Evolutionary conservation across 371 early-diverging fungal species (phyloP).

Genomic region (Mucor velutinosus): DNA sequence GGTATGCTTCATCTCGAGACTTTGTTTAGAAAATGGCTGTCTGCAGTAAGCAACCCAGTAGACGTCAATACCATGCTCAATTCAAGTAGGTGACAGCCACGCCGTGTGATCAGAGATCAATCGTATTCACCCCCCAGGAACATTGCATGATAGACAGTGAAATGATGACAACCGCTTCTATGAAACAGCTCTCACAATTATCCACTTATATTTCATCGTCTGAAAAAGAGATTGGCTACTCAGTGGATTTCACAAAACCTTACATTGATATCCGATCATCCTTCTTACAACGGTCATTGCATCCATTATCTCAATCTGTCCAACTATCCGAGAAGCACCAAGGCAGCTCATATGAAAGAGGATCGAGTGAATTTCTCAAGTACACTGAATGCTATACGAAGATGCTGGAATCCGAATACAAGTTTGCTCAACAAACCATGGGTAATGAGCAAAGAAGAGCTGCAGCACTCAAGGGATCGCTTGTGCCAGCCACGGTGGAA

Average conservation of each 20-base stretch:
- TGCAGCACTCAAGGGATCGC: conserved; percentile 56
- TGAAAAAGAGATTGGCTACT: conserved; percentile 61
- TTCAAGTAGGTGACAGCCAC: conserved; percentile 23
- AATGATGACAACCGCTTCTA: conserved; percentile 28
- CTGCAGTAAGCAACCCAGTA: conserved; percentile 50
- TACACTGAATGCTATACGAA: conserved; percentile 63
- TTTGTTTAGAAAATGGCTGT: conserved; percentile 57
- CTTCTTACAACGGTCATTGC: conserved; percentile 69
- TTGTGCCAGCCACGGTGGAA: conserved; percentile 60
- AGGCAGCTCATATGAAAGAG: conserved; percentile 69
- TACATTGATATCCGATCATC: conserved; percentile 76
- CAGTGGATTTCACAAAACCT: conserved; percentile 69
- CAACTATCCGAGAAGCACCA: conserved; percentile 51
- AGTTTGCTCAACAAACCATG: conserved; percentile 65
- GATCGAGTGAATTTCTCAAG: conserved; percentile 64
- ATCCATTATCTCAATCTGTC: conserved; percentile 54
- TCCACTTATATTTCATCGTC: conserved; percentile 67
- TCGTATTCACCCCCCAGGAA: not conserved
- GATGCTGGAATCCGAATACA: conserved; percentile 58
- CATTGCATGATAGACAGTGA: conserved; percentile 15
- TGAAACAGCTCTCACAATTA: conserved; percentile 60
- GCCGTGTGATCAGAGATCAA: not conserved
- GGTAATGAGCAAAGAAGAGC: conserved; percentile 59
- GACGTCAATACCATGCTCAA: conserved; percentile 46
- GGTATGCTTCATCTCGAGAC: conserved; percentile 60